These are phyloP conservation scores for Podaxis mareebaensis DNA, from an alignment of 768 basidiomycete species.

Conservation along the genomic window DNA sequence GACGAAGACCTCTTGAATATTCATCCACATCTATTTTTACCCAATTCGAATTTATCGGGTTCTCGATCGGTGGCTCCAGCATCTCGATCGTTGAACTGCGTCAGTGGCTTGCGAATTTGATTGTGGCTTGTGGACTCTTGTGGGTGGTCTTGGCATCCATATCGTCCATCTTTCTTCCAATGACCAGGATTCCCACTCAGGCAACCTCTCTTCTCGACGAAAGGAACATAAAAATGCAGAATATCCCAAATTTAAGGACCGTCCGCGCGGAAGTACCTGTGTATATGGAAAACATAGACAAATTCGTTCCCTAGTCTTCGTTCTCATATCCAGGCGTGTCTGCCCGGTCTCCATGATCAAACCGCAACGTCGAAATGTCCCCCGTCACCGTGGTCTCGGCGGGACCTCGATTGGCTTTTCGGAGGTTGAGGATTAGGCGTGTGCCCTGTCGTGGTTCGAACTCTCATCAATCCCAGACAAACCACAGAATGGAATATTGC, in stretches of 20 bases:
- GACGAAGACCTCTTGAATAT: not conserved
- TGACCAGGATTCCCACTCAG: no score
- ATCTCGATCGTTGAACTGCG: not conserved
- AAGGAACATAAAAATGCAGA: no score
- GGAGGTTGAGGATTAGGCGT: not conserved
- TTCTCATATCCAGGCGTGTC: no score
- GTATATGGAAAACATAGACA: no score
- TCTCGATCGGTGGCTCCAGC: not conserved
- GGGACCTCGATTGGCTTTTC: not conserved
- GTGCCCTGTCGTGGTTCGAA: not conserved
- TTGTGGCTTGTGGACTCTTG: not conserved
- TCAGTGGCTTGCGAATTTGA: not conserved
- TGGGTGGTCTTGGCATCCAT: not conserved
- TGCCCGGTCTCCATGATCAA: not conserved
- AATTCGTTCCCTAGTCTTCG: no score
- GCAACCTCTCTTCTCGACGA: no score
- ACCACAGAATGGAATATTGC: no score
- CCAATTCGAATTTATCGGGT: not conserved
- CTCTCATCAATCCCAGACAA: no score
- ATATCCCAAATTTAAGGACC: no score
- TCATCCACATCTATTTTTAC: constrained; percentile 4
- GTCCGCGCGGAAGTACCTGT: no score
- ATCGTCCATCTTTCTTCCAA: not conserved
- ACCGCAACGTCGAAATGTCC: not conserved
- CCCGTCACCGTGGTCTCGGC: not conserved